phyloP scores from a whole-genome alignment of 2,329 filamentous ascomycete species.

The Podosphaera fusca region DNA sequence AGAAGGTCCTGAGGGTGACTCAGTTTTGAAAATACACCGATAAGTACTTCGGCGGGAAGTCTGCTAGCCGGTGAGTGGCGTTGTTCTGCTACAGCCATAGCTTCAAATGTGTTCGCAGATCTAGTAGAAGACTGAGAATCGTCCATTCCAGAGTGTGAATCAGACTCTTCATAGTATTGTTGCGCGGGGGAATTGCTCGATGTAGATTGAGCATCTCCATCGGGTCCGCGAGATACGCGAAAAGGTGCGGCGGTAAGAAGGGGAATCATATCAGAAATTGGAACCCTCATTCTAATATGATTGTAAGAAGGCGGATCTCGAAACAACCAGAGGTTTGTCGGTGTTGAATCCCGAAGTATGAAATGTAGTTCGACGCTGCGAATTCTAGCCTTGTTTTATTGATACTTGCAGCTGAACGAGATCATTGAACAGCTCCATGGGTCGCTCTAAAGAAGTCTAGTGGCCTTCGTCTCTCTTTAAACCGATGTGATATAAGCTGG shows the following conservation, averaged over 20 bases:
- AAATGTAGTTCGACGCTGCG: not conserved
- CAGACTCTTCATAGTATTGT: slow-evolving; percentile 72
- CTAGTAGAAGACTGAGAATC: slow-evolving; percentile 86
- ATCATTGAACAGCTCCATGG: too few relatives aligned
- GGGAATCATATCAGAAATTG: slow-evolving; percentile 9
- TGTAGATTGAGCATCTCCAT: slow-evolving; percentile 16
- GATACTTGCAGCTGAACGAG: too few relatives aligned
- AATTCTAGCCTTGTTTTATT: not conserved
- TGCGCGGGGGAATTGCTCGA: slow-evolving; percentile 55
- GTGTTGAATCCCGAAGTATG: not conserved
- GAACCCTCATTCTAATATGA: slow-evolving; percentile 10
- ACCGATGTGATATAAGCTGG: too few relatives aligned
- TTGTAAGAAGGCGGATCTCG: not conserved
- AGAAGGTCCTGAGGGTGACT: slow-evolving; percentile 53
- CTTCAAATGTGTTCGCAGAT: slow-evolving; percentile 44
- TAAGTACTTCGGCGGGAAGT: slow-evolving; percentile 83
- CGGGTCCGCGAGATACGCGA: slow-evolving; percentile 12
- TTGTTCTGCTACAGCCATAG: slow-evolving; percentile 45
- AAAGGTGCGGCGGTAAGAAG: slow-evolving; percentile 9
- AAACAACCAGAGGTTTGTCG: not conserved
- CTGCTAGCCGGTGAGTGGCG: slow-evolving; percentile 61
- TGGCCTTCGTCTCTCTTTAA: too few relatives aligned
- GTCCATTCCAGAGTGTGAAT: slow-evolving; percentile 74
- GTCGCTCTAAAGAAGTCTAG: too few relatives aligned
- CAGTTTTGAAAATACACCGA: slow-evolving; percentile 74